Evolutionary conservation across 306 rosid genomes (phyloP), one percentile per base, ranked within the genome.

Genomic region (Prinsepia uniflora): DNA sequence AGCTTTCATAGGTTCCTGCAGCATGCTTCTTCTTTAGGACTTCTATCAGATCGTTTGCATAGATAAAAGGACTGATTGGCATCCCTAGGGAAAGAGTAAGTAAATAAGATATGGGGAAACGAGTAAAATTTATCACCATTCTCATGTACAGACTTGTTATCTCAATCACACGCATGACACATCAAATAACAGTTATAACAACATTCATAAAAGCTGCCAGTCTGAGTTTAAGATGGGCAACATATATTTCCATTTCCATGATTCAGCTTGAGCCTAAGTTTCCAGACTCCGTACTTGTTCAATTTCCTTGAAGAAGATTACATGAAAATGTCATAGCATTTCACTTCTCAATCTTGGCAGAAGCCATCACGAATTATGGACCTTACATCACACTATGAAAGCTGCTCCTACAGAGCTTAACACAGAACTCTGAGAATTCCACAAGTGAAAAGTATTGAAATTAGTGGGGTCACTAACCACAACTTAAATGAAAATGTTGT

Each of bases 21-120:
- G 95, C 95, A 65, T 92, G 91, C 72, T 89, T 89, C 79, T 77
- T 86, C 84, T 86, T 92, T 61, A 92, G 76, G 69, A 88, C 92
- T 63, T 88, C 90, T 44, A 75, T 81, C 74, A 92, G 81, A 75
- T 86, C 88, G 15, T 75, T 44, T 11, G 95, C 98, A 64, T 86
- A 92, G 11, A 92, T 48, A 79, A 78, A 86, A 53, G 92, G 96
- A 77, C 40, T 63, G 56, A 89, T 83, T 49, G 98, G 96, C 98
- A 92, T 92, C 66, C 96, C 96, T 92, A 78, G 13, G 18, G 6
- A 30, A 50, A 75, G 54, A 67, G 18, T 48, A 47, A 39, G 42
- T 8, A 60, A 34, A 50, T 2, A 42, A 45, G 34, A 54, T 55
- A 8, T 24, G 66, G 5, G 18, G 18, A 30, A 0, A 54, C 3